Base-by-base conservation (phyloP, 1,284 basidiomycete species). In the Meripilus lineatus region DNA sequence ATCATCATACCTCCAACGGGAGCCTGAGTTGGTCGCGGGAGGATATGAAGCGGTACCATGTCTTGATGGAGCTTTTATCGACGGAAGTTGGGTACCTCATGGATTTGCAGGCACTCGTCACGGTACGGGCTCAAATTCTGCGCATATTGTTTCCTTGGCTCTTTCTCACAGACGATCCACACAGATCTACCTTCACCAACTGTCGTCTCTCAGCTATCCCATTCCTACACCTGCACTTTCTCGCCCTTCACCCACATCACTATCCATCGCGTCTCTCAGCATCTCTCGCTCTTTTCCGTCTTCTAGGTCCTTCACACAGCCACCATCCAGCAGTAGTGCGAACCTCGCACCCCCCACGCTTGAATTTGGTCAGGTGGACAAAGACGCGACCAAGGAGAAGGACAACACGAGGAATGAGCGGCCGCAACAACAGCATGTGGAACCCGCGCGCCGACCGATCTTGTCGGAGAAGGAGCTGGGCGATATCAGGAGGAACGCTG, bases 31-130 rank as follows among this genome's bases (percentile, higher is more conserved):
- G 32, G 23, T 32, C 15, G 21, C 8, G 32, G 15, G 20, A 5
- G 11, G 35, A 37, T 42, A 75, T 46, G 56, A 69, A 78, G 45
- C 73, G 72, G 44, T 81, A 75, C 49, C 80, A 90, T 52, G 84
- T 84, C 2, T 70, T 92, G 46, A 69, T 77, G 54, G 93, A 96
- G 65, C 70, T 96, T 25, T 72, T 94, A 25, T 74, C 79, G 48
- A 93, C 91, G 0, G 93, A 96, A 66, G 70, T 81, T 15, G 79
- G 79, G 5, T 96, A 95, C 59, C 72, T 92, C 11, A 64, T 74
- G 41, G 89, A 93, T 61, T 63, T 96, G 51, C 76, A 80, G 46
- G 75, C 76, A 11, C 73, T 96, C 33, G 84, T 92, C 36, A 76
- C 75, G 52, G 89, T 89, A 60, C 53, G 76, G 62, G 18, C 25